Evolutionary conservation across 148 eudicot species (phyloP).

Genomic region (Chenopodium berlandieri): DNA sequence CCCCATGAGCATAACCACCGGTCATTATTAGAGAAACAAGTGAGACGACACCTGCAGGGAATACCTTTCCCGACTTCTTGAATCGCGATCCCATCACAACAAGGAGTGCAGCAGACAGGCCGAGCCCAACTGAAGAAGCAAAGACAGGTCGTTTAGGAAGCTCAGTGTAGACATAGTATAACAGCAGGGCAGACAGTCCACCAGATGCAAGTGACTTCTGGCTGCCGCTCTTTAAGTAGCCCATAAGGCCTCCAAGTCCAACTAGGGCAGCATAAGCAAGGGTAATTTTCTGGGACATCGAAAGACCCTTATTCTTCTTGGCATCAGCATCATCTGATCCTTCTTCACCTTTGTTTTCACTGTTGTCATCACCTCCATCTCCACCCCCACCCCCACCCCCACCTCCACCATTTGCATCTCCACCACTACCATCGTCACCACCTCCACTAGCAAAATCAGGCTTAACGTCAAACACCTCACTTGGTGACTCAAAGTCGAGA

Average conservation of each 20-base stretch:
- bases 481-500: slow-evolving; percentile 23
- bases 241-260: slow-evolving; percentile 80
- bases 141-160: slow-evolving; percentile 74
- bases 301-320: slow-evolving; percentile 51
- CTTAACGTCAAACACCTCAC: slow-evolving; percentile 26
- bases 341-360: slow-evolving; percentile 28
- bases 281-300: slow-evolving; percentile 86
- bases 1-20: slow-evolving; percentile 77
- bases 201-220: slow-evolving; percentile 68
- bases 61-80: slow-evolving; percentile 74
- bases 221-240: slow-evolving; percentile 81
- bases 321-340: slow-evolving; percentile 39
- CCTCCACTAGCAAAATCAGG: slow-evolving; percentile 52
- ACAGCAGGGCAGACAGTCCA: slow-evolving; percentile 59
- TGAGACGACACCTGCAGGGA: slow-evolving; percentile 92
- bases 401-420: slow-evolving; percentile 28
- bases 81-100: slow-evolving; percentile 86
- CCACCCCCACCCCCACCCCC: slow-evolving; percentile 48
- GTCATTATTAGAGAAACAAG: slow-evolving; percentile 75
- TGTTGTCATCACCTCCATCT: slow-evolving; percentile 38
- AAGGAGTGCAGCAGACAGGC: slow-evolving; percentile 75
- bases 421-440: slow-evolving; percentile 32
- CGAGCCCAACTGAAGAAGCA: slow-evolving; percentile 85
- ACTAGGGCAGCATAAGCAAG: slow-evolving; percentile 78
- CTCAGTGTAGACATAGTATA: slow-evolving; percentile 55